A percentile compares a stretch with the other conserved stretches of the same genome.
phyloP scores from a whole-genome alignment of 768 basidiomycete genomes.

The Russula sp. region DNA sequence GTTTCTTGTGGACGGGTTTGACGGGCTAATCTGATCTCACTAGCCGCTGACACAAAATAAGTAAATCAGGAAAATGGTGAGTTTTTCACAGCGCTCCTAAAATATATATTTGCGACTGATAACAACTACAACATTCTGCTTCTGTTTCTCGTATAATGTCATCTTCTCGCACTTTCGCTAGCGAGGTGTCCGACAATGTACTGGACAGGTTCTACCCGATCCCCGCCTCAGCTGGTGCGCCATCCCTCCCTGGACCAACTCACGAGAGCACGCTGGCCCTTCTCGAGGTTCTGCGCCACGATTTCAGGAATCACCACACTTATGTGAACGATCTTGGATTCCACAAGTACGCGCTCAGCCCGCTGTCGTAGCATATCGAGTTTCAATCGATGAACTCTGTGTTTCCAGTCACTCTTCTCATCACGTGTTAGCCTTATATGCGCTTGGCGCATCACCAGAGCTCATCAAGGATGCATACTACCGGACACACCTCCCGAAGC shows the following conservation, averaged over 20 bases:
- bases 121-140: neutral
- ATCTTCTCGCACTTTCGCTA: neutral
- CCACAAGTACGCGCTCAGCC: neutral
- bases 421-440: constrained; percentile 52
- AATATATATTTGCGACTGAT: neutral
- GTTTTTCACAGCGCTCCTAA: no score
- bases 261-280: constrained; percentile 3
- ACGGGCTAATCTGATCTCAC: no score
- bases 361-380: neutral
- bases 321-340: constrained; percentile 1
- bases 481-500: constrained; percentile 35
- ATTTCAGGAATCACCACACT: neutral
- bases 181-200: neutral
- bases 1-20: no score
- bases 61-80: no score
- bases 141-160: neutral
- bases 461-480: constrained; percentile 40
- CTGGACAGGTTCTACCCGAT: constrained; percentile 3
- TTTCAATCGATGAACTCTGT: neutral
- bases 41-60: no score
- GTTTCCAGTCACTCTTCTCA: constrained; percentile 49
- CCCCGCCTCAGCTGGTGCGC: neutral
- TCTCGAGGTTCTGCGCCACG: constrained; percentile 7
- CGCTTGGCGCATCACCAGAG: constrained; percentile 45
- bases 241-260: neutral